Evolutionary conservation across 352 stramenopile genomes (phyloP).

Genomic region (Phytophthora pluvialis): DNA sequence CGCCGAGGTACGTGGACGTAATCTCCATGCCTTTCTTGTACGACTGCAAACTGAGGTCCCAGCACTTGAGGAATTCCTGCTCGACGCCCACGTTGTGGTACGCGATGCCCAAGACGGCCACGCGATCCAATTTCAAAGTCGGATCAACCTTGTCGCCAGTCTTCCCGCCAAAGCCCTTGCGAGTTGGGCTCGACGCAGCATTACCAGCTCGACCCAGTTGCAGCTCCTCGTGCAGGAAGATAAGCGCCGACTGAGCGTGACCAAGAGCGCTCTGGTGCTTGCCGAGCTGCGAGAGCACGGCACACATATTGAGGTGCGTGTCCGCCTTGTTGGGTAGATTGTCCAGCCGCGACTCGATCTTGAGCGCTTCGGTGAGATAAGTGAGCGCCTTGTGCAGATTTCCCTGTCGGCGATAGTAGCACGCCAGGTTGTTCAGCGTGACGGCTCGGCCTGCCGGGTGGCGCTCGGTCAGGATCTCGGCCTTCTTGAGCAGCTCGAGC

Average conservation of each 20-base stretch:
- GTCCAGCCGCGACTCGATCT: constrained; percentile 90
- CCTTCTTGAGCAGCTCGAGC: constrained; percentile 94
- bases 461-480: constrained; percentile 93
- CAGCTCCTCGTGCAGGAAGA: constrained; percentile 94
- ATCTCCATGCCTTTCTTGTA: constrained; percentile 94
- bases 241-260: constrained; percentile 92
- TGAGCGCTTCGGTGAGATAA: constrained; percentile 93
- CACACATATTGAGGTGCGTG: constrained; percentile 96
- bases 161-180: constrained; percentile 24
- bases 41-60: constrained; percentile 87
- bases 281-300: constrained; percentile 92
- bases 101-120: constrained; percentile 93
- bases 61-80: constrained; percentile 95
- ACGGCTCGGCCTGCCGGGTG: constrained; percentile 85
- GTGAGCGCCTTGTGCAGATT: constrained; percentile 92
- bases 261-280: constrained; percentile 91
- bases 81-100: constrained; percentile 97
- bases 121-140: constrained; percentile 79
- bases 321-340: constrained; percentile 92
- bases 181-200: constrained; percentile 18
- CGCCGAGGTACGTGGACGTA: constrained; percentile 82
- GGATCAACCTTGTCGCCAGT: constrained; percentile 33
- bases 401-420: constrained; percentile 91
- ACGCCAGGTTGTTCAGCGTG: constrained; percentile 96
- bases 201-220: constrained; percentile 42